Base-by-base conservation (phyloP, 116 monocot species). In the Phalaenopsis hybrid region DNA sequence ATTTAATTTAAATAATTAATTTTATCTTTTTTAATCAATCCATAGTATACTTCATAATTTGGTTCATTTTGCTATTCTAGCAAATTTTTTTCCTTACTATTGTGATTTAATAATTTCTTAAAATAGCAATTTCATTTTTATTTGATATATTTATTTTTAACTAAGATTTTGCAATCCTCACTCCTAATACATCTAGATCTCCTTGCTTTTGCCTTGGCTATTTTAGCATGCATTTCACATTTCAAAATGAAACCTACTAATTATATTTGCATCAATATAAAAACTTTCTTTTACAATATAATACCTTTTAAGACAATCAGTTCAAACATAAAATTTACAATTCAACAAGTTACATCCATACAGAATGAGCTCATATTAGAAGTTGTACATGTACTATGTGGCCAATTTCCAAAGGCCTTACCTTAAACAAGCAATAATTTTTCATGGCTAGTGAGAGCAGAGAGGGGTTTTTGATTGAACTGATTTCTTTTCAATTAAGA, bases 1-100 rank as follows among this genome's bases (percentile, higher is more conserved):
- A 63, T 21, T 16, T 55, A 23, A 21, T 63, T 63, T 72, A 72
- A 72, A 72, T 72, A 72, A 72, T 41, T 72, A 25, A 67, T 37
- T 41, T 72, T 25, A 41, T 6, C 0, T 37, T 72, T 37, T 15
- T 37, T 72, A 37, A 16, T 15, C 37, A 72, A 72, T 37, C 37
- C 6, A 72, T 16, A 72, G 5, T 72, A 16, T 41, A 34, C 12
- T 72, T 72, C 11, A 72, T 33, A 72, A 72, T 33, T 31, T 33
- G 21, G 21, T 72, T 72, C 37, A 72, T 37, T 20, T 72, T 72
- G 28, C 67, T 67, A n/a, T 6, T 63, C 18, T 63, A n/a, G 21
- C 23, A 23, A 63, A 59, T 18, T 63, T 63, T 28, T 15, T 23
- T 25, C 11, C 67, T 28, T 67, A 67, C 10, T 9, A 72, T 15